Conservation (phyloP, 176 grass and related monocot species). For the Aegilops tauschii region DNA sequence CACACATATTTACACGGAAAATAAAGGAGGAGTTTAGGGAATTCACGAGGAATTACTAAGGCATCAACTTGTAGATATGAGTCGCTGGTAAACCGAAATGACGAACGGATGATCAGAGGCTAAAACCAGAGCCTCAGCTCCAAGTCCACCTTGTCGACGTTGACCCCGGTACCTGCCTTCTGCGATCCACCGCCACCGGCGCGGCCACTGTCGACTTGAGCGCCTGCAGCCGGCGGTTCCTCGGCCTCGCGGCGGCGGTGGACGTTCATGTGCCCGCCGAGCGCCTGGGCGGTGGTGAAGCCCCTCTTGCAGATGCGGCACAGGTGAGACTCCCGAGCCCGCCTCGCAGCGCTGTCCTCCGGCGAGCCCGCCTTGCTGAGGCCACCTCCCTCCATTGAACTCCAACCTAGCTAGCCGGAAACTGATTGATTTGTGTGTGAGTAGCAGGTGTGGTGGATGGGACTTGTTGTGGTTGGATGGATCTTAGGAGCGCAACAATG, state of each 20-base stretch:
- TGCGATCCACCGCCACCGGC: too few relatives aligned
- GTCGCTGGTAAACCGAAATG: too few relatives aligned
- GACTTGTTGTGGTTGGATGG: constrained; percentile 9
- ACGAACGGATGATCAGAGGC: too few relatives aligned
- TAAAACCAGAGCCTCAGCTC: too few relatives aligned
- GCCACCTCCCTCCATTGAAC: constrained; percentile 32
- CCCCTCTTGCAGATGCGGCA: constrained; percentile 65
- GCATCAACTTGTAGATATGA: too few relatives aligned
- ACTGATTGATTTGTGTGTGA: not conserved
- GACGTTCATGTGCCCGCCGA: constrained; percentile 84
- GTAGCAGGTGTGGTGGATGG: not conserved
- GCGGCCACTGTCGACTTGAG: too few relatives aligned
- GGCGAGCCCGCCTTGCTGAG: constrained; percentile 11
- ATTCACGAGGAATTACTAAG: too few relatives aligned
- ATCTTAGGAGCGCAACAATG: constrained; percentile 5
- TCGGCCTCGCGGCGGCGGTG: constrained; percentile 27
- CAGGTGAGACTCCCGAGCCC: constrained; percentile 43
- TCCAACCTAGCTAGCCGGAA: not conserved
- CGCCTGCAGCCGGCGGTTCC: too few relatives aligned
- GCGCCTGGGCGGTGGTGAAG: constrained; percentile 73
- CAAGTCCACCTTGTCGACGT: too few relatives aligned
- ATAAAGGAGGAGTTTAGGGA: not conserved
- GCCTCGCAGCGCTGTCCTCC: constrained; percentile 12
- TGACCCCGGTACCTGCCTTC: too few relatives aligned
- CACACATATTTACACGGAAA: constrained; percentile 17